Conservation (phyloP, 805 yeast genomes). For the Cyberlindnera saturnus region DNA sequence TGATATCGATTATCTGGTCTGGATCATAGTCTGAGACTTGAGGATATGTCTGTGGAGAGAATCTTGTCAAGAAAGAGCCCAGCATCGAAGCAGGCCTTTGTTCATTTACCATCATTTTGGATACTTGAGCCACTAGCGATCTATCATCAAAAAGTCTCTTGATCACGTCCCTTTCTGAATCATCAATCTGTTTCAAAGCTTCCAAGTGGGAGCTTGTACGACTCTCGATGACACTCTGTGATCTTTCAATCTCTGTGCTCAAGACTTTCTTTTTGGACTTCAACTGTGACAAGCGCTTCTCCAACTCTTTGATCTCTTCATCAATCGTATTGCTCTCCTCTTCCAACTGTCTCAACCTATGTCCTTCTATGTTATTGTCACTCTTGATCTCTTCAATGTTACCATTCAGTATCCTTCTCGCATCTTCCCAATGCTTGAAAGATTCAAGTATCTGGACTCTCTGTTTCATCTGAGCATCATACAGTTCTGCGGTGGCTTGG, state of each 20-base stretch:
- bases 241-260: conserved; percentile 33
- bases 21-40: conserved; percentile 3
- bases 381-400: conserved; percentile 35
- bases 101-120: background rate
- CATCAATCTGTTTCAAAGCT: conserved; percentile 33
- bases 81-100: conserved; percentile 3
- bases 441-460: conserved; percentile 22
- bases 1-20: conserved; percentile 13
- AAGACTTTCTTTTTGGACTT: conserved; percentile 28
- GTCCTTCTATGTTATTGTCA: conserved; percentile 32
- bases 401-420: conserved; percentile 26
- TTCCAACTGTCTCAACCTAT: conserved; percentile 30
- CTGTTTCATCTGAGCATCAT: conserved; percentile 27
- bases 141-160: conserved; percentile 22
- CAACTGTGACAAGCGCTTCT: conserved; percentile 28
- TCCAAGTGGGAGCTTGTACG: conserved; percentile 37
- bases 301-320: conserved; percentile 31
- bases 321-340: conserved; percentile 28
- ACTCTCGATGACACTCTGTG: conserved; percentile 44
- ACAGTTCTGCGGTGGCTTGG: conserved; percentile 36
- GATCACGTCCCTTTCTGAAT: conserved; percentile 32
- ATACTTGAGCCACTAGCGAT: conserved; percentile 12
- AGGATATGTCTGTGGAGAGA: conserved; percentile 8
- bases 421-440: conserved; percentile 35
- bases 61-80: conserved; percentile 14